Evolutionary conservation across 176 grass and related monocot genomes (phyloP).

Genomic region (Olyra latifolia): DNA sequence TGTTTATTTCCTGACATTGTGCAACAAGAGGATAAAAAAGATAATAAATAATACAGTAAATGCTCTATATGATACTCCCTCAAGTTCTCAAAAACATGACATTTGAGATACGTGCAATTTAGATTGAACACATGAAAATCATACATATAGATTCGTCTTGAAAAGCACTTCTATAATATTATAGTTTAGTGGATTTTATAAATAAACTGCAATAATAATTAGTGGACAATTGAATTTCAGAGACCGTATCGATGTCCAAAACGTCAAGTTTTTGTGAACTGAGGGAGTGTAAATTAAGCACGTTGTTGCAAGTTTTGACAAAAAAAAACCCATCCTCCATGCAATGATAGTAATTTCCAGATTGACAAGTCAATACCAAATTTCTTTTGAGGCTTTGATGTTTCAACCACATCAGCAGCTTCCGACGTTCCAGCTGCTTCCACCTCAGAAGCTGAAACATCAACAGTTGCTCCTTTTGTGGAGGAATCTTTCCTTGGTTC

Average conservation of each 20-base stretch:
- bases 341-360: not conserved
- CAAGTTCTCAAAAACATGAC: too few relatives aligned
- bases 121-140: too few relatives aligned
- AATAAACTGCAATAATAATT: too few relatives aligned
- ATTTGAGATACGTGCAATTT: too few relatives aligned
- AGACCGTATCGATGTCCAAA: too few relatives aligned
- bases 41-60: slow-evolving; percentile 15
- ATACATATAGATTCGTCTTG: too few relatives aligned
- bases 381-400: slow-evolving; percentile 62
- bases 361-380: slow-evolving; percentile 54
- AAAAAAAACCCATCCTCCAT: not conserved
- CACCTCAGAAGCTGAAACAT: slow-evolving; percentile 67
- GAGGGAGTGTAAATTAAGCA: not conserved
- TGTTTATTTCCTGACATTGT: slow-evolving; percentile 27
- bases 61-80: not conserved
- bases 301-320: not conserved
- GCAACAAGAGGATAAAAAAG: slow-evolving; percentile 11
- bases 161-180: too few relatives aligned
- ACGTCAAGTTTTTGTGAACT: too few relatives aligned
- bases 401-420: slow-evolving; percentile 47
- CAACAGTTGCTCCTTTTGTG: slow-evolving; percentile 55
- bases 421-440: slow-evolving; percentile 50
- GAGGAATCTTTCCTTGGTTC: slow-evolving; percentile 43
- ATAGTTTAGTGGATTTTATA: too few relatives aligned
- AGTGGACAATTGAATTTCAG: too few relatives aligned